A percentile compares a stretch with the other conserved stretches of the same genome.
Evolutionary conservation across 2,329 filamentous ascomycete genomes (phyloP).

Genomic region (Fusarium musae): DNA sequence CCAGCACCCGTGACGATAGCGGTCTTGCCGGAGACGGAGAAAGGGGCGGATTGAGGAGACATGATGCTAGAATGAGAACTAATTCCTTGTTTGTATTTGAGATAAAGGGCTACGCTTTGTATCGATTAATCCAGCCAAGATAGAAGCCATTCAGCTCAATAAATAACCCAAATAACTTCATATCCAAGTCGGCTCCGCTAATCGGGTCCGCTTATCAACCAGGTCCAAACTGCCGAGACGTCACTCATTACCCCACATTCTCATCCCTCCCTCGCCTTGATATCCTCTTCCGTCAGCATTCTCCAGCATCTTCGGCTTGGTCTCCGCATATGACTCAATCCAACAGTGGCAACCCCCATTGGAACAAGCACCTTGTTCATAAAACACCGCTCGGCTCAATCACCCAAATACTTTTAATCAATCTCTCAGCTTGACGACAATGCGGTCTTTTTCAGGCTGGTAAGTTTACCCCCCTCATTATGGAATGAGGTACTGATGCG

Average conservation of each 20-base stretch:
- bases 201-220: slow-evolving; percentile 11
- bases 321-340: neutral
- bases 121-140: rapidly evolving
- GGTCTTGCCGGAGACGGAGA: slow-evolving; percentile 37
- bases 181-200: slow-evolving; percentile 1
- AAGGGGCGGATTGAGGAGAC: slow-evolving; percentile 7
- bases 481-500: neutral
- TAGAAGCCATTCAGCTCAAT: neutral
- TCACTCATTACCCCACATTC: slow-evolving; percentile 34
- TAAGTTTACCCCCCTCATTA: neutral
- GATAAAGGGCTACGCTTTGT: neutral
- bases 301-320: neutral
- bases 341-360: neutral
- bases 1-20: slow-evolving; percentile 38
- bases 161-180: neutral
- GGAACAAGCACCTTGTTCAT: neutral
- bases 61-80: neutral
- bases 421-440: neutral
- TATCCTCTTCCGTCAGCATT: slow-evolving; percentile 1
- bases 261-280: slow-evolving; percentile 21
- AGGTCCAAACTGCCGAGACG: neutral
- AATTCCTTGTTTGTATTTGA: rapidly evolving
- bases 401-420: neutral
- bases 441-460: slow-evolving; percentile 43
- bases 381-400: neutral